A percentile compares a stretch with the other conserved stretches of the same genome.
phyloP scores from a whole-genome alignment of 1,284 basidiomycete genomes.

The Apiotrichum akiyoshidainum region DNA sequence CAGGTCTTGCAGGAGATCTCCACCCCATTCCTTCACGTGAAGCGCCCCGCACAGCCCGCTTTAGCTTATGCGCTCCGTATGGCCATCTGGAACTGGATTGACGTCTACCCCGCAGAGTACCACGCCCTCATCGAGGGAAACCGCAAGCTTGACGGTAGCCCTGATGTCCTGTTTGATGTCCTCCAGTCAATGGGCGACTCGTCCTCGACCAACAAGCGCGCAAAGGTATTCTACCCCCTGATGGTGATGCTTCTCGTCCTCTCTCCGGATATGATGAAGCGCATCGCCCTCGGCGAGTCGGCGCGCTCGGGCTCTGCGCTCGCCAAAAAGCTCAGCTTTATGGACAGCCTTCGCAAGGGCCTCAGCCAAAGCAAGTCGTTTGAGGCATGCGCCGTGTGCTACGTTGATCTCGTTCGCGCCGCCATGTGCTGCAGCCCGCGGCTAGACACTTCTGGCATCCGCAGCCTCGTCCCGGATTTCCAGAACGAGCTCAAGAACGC shows the following conservation, averaged over 20 bases:
- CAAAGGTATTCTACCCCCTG: slow-evolving; percentile 71
- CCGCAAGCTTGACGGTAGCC: slow-evolving; percentile 70
- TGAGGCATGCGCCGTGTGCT: slow-evolving; percentile 57
- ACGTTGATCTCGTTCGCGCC: slow-evolving; percentile 75
- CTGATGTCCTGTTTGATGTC: slow-evolving; percentile 77
- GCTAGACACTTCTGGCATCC: slow-evolving; percentile 61
- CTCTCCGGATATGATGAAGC: slow-evolving; percentile 68
- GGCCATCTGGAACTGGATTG: slow-evolving; percentile 91
- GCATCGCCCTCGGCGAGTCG: slow-evolving; percentile 49
- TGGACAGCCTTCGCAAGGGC: slow-evolving; percentile 51
- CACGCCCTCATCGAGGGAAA: slow-evolving; percentile 63
- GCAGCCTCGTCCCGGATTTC: slow-evolving; percentile 65
- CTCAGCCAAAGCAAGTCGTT: slow-evolving; percentile 34
- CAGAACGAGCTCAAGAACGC: slow-evolving; percentile 67
- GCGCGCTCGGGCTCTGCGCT: slow-evolving; percentile 33
- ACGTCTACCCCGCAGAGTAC: slow-evolving; percentile 75
- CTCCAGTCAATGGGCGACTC: slow-evolving; percentile 61
- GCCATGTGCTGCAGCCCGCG: slow-evolving; percentile 64
- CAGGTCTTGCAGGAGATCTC: slow-evolving; percentile 63
- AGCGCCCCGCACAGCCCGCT: slow-evolving; percentile 67
- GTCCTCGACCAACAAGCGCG: slow-evolving; percentile 40
- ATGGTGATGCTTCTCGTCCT: slow-evolving; percentile 73
- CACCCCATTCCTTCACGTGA: slow-evolving; percentile 78
- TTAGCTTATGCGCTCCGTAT: slow-evolving; percentile 71
- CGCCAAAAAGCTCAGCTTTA: slow-evolving; percentile 51